A percentile compares a stretch with the other conserved stretches of the same genome.
Conservation (phyloP, 2,329 filamentous ascomycete genomes). For the Zymoseptoria brevis region DNA sequence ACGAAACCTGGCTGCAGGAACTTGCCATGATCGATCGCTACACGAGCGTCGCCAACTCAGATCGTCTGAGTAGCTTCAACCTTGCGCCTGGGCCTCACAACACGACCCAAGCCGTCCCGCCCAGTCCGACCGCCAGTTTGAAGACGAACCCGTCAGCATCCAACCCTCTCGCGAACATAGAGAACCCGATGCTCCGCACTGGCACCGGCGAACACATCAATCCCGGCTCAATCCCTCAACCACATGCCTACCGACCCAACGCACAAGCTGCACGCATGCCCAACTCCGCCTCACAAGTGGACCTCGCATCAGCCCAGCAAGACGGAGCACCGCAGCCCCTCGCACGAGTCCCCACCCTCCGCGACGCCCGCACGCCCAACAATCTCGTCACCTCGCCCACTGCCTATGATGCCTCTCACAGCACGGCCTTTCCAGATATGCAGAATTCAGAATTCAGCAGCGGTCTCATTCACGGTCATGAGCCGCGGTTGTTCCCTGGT, state of each 20-base stretch:
- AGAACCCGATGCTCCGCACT: background rate
- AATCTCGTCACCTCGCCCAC: slow-evolving; percentile 8
- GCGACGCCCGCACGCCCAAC: slow-evolving; percentile 4
- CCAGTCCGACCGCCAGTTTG: slow-evolving; percentile 33
- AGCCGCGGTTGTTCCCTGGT: slow-evolving; percentile 65
- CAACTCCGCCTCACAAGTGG: slow-evolving; percentile 21
- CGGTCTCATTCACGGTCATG: slow-evolving; percentile 43
- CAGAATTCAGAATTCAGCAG: slow-evolving; percentile 32
- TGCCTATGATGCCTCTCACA: slow-evolving; percentile 24
- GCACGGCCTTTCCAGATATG: slow-evolving; percentile 27
- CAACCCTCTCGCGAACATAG: slow-evolving; percentile 20
- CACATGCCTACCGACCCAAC: slow-evolving; percentile 20
- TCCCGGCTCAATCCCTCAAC: slow-evolving; percentile 26
- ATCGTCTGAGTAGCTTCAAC: slow-evolving; percentile 22
- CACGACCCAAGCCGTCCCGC: slow-evolving; percentile 17
- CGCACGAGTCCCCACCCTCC: slow-evolving; percentile 3
- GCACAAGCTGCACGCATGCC: slow-evolving; percentile 33
- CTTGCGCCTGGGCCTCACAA: slow-evolving; percentile 16
- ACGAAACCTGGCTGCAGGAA: slow-evolving; percentile 80
- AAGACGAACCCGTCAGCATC: slow-evolving; percentile 34
- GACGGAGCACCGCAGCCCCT: slow-evolving; percentile 15
- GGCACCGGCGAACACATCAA: slow-evolving; percentile 16
- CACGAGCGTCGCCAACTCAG: slow-evolving; percentile 23
- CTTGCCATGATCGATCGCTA: slow-evolving; percentile 58
- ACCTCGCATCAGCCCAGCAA: slow-evolving; percentile 25